Evolutionary conservation across 2,329 filamentous ascomycete genomes (phyloP), one percentile per base, ranked within the genome.

Genomic region (Magnaporthales sp.): DNA sequence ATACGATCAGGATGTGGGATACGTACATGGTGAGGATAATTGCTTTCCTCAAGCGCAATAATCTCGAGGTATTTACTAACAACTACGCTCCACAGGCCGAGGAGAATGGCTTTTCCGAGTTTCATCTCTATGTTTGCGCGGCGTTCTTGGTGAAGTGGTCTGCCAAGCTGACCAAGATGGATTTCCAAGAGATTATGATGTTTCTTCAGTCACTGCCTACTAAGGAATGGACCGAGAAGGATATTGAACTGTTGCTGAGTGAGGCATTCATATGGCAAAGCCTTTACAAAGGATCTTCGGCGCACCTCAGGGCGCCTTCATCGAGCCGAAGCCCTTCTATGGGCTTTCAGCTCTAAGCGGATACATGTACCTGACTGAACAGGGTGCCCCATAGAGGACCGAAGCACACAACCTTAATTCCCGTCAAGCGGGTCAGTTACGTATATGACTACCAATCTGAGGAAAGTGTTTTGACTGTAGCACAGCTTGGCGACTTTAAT

Each of bases 221-320:
- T 7, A 90, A 91, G 72, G 86, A 90, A 66, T 99, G 95, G 95
- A 97, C 92, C 1, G 95, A 97, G 76, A 98, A 98, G 80, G 95
- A 99, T 74, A 96, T 99, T 73, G 95, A 98, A 77, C 84, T 99
- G 67, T 82, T 99, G 66, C 83, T 99, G 60, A 97, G 93, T 75
- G 95, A 99, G 80, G 95, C 95, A 3, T 99, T 95, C 73, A 97
- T 99, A 70, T 99, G 95, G 96, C 93, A 99, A 80, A 97, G 92
- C 75, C 81, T 99, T 61, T 99, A 97, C 80, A 93, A 96, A 73
- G 94, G 94, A 64, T 97, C 93, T 10, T 90, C 92, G 66, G 96
- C 95, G 51, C 95, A 99, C 80, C 81, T 99, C 68, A 85, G 87
- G 70, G 85, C 86, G 13, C 81, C 77, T 11, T 68, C 70, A 1